These are phyloP conservation scores for Xerocomellus intermedius DNA, from an alignment of 768 basidiomycete species.

Conservation along the genomic window DNA sequence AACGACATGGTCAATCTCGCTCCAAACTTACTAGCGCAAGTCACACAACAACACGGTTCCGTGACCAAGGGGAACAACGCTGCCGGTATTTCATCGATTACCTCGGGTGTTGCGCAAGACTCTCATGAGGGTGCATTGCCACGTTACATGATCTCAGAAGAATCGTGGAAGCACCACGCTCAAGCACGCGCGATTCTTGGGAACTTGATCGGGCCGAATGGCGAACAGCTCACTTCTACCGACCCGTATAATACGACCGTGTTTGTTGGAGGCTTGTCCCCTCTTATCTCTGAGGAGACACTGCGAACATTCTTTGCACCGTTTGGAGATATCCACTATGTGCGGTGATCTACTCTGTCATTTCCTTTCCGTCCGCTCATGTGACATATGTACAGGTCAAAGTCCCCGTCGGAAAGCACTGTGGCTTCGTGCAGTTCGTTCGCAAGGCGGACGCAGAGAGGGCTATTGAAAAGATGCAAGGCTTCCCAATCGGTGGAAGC, in stretches of 20 bases:
- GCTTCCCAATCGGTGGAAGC: conserved; percentile 91
- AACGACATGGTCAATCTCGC: conserved; percentile 54
- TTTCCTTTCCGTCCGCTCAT: conserved; percentile 4
- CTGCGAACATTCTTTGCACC: conserved; percentile 86
- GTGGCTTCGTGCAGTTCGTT: conserved; percentile 95
- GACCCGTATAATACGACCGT: conserved; percentile 98
- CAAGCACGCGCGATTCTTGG: conserved; percentile 82
- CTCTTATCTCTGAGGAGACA: conserved; percentile 88
- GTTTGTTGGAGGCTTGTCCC: conserved; percentile 89
- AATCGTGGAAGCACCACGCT: conserved; percentile 82
- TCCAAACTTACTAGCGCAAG: conserved; percentile 45
- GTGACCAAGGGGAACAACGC: conserved; percentile 31
- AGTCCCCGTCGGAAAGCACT: conserved; percentile 94
- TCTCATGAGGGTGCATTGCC: conserved; percentile 42
- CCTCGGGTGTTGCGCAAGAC: conserved; percentile 42
- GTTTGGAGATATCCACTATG: conserved; percentile 93
- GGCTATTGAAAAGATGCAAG: conserved; percentile 96
- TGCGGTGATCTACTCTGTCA: conserved; percentile 37
- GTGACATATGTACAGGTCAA: conserved; percentile 60
- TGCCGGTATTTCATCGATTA: conserved; percentile 30
- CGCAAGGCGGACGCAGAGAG: conserved; percentile 87
- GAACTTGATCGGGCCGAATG: conserved; percentile 82
- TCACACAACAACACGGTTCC: conserved; percentile 46
- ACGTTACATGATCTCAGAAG: conserved; percentile 62
- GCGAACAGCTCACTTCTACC: conserved; percentile 81